Conservation (phyloP, 805 yeast genomes). For the Kuraishia ogatae region DNA sequence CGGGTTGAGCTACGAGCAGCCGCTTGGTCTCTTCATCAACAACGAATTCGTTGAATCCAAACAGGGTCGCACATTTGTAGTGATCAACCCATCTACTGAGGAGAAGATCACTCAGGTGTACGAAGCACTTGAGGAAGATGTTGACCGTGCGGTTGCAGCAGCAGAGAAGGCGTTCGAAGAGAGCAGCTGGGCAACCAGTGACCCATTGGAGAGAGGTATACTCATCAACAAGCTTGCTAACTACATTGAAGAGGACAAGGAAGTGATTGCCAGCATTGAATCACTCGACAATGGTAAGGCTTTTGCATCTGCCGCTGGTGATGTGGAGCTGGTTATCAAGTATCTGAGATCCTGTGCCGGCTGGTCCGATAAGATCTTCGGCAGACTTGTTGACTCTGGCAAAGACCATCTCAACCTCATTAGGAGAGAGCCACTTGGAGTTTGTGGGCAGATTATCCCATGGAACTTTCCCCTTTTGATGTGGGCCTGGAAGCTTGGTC, state of each 20-base stretch:
- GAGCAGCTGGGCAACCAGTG: conserved; percentile 56
- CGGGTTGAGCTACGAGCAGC: conserved; percentile 43
- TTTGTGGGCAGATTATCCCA: conserved; percentile 92
- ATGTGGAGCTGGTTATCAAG: conserved; percentile 58
- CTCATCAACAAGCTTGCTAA: conserved; percentile 69
- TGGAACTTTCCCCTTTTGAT: conserved; percentile 95
- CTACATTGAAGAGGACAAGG: conserved; percentile 62
- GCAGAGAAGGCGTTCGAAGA: conserved; percentile 67
- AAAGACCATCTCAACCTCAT: conserved; percentile 66
- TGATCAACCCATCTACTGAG: conserved; percentile 62
- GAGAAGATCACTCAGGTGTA: conserved; percentile 60
- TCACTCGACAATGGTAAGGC: conserved; percentile 89
- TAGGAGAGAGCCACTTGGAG: conserved; percentile 87
- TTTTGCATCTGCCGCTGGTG: conserved; percentile 59
- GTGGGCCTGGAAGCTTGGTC: conserved; percentile 94
- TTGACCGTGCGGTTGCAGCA: conserved; percentile 78
- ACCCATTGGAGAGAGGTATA: conserved; percentile 60
- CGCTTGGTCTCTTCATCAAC: conserved; percentile 56
- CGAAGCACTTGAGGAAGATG: conserved; percentile 72
- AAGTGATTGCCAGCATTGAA: conserved; percentile 71
- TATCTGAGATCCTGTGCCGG: conserved; percentile 84
- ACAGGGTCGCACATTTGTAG: conserved; percentile 52
- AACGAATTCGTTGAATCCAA: conserved; percentile 51
- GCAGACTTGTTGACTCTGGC: conserved; percentile 71
- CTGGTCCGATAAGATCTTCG: conserved; percentile 81